A percentile compares a stretch with the other conserved stretches of the same genome.
phyloP scores from a whole-genome alignment of 495 filamentous ascomycete species.

The Cercophora scortea region DNA sequence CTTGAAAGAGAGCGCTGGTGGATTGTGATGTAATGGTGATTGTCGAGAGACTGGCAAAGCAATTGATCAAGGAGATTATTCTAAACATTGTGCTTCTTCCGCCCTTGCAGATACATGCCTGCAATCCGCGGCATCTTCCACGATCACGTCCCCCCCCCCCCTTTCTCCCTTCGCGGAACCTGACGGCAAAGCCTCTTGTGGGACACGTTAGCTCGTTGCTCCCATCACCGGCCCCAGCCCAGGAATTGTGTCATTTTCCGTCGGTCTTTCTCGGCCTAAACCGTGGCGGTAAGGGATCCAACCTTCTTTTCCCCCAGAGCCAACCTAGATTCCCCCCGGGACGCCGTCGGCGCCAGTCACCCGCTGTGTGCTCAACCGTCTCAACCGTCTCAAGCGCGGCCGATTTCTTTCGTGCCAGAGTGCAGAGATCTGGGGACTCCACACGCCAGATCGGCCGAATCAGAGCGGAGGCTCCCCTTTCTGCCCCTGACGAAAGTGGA shows the following conservation, averaged over 20 bases:
- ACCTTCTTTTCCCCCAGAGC: constrained; percentile 24
- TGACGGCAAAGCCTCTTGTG: constrained; percentile 42
- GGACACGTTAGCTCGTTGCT: constrained; percentile 69
- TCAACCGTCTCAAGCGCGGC: constrained; percentile 6
- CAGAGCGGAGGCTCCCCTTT: neutral
- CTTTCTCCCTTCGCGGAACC: constrained; percentile 24
- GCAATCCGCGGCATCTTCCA: constrained; percentile 49
- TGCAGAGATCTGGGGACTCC: constrained; percentile 5
- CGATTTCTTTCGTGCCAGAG: constrained; percentile 7
- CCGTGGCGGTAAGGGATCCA: constrained; percentile 58
- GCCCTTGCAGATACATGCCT: constrained; percentile 39
- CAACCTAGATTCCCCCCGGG: neutral
- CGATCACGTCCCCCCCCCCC: constrained; percentile 32
- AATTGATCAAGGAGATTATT: constrained; percentile 1
- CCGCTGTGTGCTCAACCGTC: constrained; percentile 8
- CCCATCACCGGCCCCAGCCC: constrained; percentile 42
- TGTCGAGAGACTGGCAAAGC: neutral
- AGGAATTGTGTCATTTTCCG: constrained; percentile 44
- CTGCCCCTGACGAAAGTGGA: constrained; percentile 8
- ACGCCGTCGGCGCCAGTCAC: constrained; percentile 3
- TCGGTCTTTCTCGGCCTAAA: constrained; percentile 42
- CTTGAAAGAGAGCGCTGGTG: no score
- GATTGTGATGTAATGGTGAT: constrained; percentile 17
- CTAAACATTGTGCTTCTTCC: constrained; percentile 23
- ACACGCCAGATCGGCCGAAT: constrained; percentile 10